Conservation (phyloP, 805 yeast genomes). For the Nadsonia fulvescens region DNA sequence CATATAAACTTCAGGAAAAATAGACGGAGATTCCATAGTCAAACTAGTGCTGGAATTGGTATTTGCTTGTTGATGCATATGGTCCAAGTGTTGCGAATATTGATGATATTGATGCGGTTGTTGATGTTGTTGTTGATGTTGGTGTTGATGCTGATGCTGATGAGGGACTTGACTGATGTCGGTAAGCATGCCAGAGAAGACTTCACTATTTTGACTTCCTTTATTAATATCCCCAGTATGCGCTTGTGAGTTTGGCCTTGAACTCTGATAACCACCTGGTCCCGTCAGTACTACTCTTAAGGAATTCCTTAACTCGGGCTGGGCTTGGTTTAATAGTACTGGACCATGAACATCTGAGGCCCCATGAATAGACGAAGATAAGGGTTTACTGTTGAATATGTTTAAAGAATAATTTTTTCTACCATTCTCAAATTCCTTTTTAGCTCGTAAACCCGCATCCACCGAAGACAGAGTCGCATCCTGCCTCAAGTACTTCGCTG, state of each 20-base stretch:
- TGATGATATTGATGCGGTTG: slow-evolving; percentile 2
- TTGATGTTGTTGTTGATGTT: slow-evolving; percentile 1
- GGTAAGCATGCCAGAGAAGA: too few relatives aligned
- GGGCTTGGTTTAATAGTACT: background rate
- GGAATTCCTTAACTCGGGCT: too few relatives aligned
- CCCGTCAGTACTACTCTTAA: too few relatives aligned
- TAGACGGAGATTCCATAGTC: too few relatives aligned
- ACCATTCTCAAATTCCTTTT: too few relatives aligned
- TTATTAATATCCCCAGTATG: too few relatives aligned
- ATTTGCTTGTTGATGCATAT: background rate
- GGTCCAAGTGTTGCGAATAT: slow-evolving; percentile 1
- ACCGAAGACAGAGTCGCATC: slow-evolving; percentile 1
- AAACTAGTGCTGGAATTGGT: slow-evolving; percentile 2
- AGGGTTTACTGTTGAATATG: slow-evolving; percentile 1
- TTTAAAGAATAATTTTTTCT: too few relatives aligned
- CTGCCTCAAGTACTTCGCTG: slow-evolving; percentile 41
- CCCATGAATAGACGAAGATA: slow-evolving; percentile 3
- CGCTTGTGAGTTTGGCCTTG: too few relatives aligned
- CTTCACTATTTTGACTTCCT: too few relatives aligned
- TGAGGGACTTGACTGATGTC: slow-evolving; percentile 2
- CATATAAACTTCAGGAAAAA: too few relatives aligned
- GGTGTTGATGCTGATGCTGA: slow-evolving; percentile 1
- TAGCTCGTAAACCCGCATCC: background rate
- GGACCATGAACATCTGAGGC: background rate
- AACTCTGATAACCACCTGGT: too few relatives aligned